Evolutionary conservation across 2,329 filamentous ascomycete species (phyloP).

Genomic region (Colletotrichum sp.): DNA sequence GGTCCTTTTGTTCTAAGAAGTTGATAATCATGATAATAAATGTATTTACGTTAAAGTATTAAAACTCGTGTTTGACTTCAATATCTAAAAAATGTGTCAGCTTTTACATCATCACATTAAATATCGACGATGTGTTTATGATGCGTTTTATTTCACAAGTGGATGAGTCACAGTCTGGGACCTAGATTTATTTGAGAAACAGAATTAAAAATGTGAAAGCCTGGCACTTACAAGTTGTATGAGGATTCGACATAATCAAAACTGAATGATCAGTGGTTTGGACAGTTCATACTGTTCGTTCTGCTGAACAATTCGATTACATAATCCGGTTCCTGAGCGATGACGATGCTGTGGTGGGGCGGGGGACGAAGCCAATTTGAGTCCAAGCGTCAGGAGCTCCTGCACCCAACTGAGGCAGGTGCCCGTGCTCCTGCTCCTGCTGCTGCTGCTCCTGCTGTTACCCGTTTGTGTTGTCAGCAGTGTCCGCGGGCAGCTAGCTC

Average conservation of each 20-base stretch:
- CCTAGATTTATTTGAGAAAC: accelerated
- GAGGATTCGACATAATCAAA: no score
- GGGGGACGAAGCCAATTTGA: background rate
- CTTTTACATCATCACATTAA: accelerated
- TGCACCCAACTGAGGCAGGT: background rate
- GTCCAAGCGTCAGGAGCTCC: background rate
- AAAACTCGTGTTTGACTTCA: accelerated
- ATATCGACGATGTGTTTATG: no score
- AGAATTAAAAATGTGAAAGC: no score
- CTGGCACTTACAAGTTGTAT: no score
- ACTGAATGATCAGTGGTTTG: background rate
- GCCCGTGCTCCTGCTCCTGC: background rate
- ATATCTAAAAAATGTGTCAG: no score
- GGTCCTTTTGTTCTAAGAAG: accelerated
- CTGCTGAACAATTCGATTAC: background rate
- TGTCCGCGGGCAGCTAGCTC: background rate
- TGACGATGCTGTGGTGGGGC: background rate
- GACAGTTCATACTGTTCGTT: background rate
- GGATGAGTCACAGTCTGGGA: no score
- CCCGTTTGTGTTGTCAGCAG: background rate
- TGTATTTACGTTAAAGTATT: no score
- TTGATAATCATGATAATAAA: accelerated
- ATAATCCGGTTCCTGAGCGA: background rate
- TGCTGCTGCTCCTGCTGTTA: background rate
- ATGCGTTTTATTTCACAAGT: no score